Conservation (phyloP, 1,284 basidiomycete species). For the Cryptococcus hybrid region DNA sequence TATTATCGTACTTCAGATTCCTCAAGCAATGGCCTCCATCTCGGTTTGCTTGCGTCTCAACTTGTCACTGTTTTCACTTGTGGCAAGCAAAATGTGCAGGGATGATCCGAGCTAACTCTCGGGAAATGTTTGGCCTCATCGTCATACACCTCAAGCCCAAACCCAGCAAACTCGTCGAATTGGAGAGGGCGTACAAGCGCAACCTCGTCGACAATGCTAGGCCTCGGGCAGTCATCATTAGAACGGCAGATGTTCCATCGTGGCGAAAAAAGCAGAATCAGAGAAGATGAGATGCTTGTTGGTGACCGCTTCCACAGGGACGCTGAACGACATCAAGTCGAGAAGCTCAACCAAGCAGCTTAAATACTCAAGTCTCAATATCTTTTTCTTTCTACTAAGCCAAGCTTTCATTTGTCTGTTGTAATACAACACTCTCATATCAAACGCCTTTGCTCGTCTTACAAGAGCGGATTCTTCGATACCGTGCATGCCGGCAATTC, state of each 20-base stretch:
- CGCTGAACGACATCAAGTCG: slow-evolving; percentile 63
- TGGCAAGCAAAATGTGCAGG: slow-evolving; percentile 20
- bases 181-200: slow-evolving; percentile 76
- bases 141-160: slow-evolving; percentile 65
- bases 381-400: neutral
- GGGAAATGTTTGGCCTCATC: slow-evolving; percentile 22
- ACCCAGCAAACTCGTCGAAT: slow-evolving; percentile 71
- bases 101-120: slow-evolving; percentile 20
- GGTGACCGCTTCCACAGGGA: slow-evolving; percentile 60
- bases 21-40: slow-evolving; percentile 23
- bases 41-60: slow-evolving; percentile 5
- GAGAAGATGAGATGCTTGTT: slow-evolving; percentile 61
- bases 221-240: slow-evolving; percentile 81
- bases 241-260: slow-evolving; percentile 70
- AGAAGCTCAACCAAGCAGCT: slow-evolving; percentile 55
- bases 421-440: slow-evolving; percentile 75
- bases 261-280: slow-evolving; percentile 64
- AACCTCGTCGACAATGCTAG: slow-evolving; percentile 74
- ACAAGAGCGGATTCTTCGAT: slow-evolving; percentile 63
- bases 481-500: slow-evolving; percentile 82
- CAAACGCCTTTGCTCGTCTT: slow-evolving; percentile 36
- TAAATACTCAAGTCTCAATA: slow-evolving; percentile 60
- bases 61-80: slow-evolving; percentile 25
- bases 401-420: slow-evolving; percentile 54
- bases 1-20: slow-evolving; percentile 17